These are phyloP conservation scores for Aspergillus eucalypticola DNA, from an alignment of 2,329 filamentous ascomycete species.

Conservation along the genomic window DNA sequence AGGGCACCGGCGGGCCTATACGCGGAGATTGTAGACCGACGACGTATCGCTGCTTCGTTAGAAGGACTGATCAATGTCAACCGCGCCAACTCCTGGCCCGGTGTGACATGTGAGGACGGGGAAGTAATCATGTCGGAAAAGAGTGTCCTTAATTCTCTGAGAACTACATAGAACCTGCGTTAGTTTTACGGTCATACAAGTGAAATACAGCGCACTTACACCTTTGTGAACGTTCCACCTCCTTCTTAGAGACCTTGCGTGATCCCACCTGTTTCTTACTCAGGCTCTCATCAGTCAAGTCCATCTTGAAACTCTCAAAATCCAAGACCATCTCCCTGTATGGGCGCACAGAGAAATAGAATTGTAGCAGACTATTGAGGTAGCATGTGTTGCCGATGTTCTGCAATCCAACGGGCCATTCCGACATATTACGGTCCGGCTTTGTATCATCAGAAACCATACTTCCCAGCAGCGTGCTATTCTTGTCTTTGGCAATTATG, in stretches of 20 bases:
- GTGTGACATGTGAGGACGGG: constrained; percentile 62
- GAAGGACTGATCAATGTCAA: constrained; percentile 69
- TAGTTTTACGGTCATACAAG: background rate
- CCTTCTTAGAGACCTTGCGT: constrained; percentile 60
- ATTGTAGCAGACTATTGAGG: constrained; percentile 92
- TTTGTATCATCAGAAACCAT: constrained; percentile 34
- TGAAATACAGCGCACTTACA: constrained; percentile 59
- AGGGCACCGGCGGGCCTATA: constrained; percentile 29
- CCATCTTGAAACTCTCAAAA: constrained; percentile 70
- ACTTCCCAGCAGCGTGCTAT: constrained; percentile 40
- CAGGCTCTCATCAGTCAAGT: constrained; percentile 64
- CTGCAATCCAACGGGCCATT: constrained; percentile 78
- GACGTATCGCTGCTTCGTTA: constrained; percentile 54
- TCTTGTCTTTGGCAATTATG: constrained; percentile 48
- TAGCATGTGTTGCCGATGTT: constrained; percentile 99
- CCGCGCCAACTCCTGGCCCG: constrained; percentile 75
- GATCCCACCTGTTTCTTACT: constrained; percentile 73
- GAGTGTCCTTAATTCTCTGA: constrained; percentile 68
- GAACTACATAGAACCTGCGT: constrained; percentile 55
- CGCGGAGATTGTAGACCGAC: constrained; percentile 47
- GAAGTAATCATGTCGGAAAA: constrained; percentile 71
- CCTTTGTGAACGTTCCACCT: constrained; percentile 64
- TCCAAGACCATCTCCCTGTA: constrained; percentile 78
- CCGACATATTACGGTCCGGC: constrained; percentile 39
- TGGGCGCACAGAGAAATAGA: constrained; percentile 84